phyloP scores from a whole-genome alignment of 2,329 filamentous ascomycete species.

The Microdochium bolleyi region DNA sequence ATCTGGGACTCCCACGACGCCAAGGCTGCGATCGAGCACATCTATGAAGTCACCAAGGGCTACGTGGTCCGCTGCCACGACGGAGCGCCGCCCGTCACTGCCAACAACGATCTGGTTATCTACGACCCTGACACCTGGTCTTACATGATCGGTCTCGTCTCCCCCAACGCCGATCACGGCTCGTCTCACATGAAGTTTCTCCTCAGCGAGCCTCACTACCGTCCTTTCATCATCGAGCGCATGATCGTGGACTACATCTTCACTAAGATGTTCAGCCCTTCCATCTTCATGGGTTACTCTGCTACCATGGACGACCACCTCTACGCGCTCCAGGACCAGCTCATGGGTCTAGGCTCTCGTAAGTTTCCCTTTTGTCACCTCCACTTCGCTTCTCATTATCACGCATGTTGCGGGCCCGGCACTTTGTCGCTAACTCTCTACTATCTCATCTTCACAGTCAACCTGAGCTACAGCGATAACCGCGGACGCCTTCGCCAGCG shows the following conservation, averaged over 20 bases:
- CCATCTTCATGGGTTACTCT: conserved; percentile 18
- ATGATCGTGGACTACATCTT: conserved; percentile 18
- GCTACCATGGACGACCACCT: conserved; percentile 16
- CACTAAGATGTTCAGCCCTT: conserved; percentile 17
- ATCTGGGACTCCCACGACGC: conserved; percentile 16
- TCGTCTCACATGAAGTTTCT: conserved; percentile 15
- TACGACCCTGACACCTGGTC: conserved; percentile 16
- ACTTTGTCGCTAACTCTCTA: neutral
- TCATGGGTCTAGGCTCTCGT: conserved; percentile 7
- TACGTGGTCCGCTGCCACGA: conserved; percentile 16
- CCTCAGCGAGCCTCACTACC: conserved; percentile 8
- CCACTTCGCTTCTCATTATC: too few species aligned
- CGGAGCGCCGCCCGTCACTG: conserved; percentile 7
- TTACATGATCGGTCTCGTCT: conserved; percentile 15
- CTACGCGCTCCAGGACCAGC: conserved; percentile 14
- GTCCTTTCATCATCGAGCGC: conserved; percentile 19
- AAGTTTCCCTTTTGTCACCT: neutral
- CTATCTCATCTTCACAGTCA: neutral
- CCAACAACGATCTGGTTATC: conserved; percentile 5
- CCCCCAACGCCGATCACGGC: conserved; percentile 10
- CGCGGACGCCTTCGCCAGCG: conserved; percentile 9
- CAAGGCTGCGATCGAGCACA: conserved; percentile 11
- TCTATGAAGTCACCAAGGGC: conserved; percentile 18
- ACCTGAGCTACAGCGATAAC: conserved; percentile 2
- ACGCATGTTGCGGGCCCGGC: too few species aligned